Evolutionary conservation across 345 rosid genomes (phyloP), one percentile per base, ranked within the genome.

Genomic region (Eucalyptus viminalis): DNA sequence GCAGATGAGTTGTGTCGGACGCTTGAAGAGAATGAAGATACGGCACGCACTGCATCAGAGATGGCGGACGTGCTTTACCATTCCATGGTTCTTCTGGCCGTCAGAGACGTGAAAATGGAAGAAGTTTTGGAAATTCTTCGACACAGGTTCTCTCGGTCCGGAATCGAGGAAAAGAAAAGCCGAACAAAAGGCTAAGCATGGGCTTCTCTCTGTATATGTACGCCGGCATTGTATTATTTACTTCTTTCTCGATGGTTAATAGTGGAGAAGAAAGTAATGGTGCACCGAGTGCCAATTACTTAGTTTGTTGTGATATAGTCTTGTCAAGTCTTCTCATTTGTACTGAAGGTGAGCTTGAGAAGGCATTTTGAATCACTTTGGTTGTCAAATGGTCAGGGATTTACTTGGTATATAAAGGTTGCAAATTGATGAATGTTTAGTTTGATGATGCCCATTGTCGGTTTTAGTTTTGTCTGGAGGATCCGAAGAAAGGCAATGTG

Each of bases 21-120:
- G 14, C 76, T 95, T 45, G 98, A 97, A 91, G 98, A 95, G 14
- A 93, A 95, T 3, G 98, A 98, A 91, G 95, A 95, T 51, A 89
- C 88, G 25, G 69, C 91, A 37, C 95, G 94, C 14, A 91, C 95
- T 21, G 95, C 96, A 14, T 95, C 97, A 8, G 98, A 98, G 91
- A 98, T 96, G 98, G 98, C 95, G 8, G 97, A 98, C 91, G 92
- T 95, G 43, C 88, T 96, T 3, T 97, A 97, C 87, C 98, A 96
- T 89, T 89, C 97, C 27, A 94, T 97, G 97, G 99, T 95, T 90
- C 91, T 98, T 10, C 88, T 96, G 86, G 93, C 95, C 5, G 93
- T 88, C 47, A 94, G 92, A 91, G 92, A 87, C 90, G 96, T 93
- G 51, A 93, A 92, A 89, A 34, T 94, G 3, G 98, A 96, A 93